Percentiles rank a stretch among this genome's conserved stretches.
Conservation (phyloP, 2,329 filamentous ascomycete genomes). For the Aureobasidium sp. region DNA sequence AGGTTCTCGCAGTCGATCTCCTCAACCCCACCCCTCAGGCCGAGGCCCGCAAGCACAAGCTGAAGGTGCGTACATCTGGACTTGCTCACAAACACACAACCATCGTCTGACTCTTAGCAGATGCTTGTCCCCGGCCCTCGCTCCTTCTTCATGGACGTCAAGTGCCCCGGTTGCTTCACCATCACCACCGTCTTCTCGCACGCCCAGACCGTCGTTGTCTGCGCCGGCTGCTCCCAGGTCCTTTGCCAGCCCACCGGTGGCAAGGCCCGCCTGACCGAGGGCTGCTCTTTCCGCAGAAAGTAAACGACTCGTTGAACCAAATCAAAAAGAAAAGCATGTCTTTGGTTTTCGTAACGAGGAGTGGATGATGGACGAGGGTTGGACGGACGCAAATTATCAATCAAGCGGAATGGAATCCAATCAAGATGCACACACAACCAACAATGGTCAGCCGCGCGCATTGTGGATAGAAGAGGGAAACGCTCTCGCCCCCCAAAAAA, state of each 20-base stretch:
- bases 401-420: slow-evolving; percentile 16
- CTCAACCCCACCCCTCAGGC: slow-evolving; percentile 97
- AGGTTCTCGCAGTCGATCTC: slow-evolving; percentile 99
- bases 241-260: slow-evolving; percentile 99
- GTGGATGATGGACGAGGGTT: slow-evolving; percentile 11
- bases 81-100: background rate
- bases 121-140: slow-evolving; percentile 85
- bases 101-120: slow-evolving; percentile 19
- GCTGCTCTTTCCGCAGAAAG: slow-evolving; percentile 99
- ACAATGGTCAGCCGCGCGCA: slow-evolving; percentile 16
- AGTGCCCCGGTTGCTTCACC: slow-evolving; percentile 99
- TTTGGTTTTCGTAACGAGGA: slow-evolving; percentile 17
- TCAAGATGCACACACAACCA: slow-evolving; percentile 15
- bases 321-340: slow-evolving; percentile 14
- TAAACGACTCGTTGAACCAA: slow-evolving; percentile 53
- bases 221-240: slow-evolving; percentile 98
- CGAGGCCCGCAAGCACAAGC: slow-evolving; percentile 99
- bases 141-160: slow-evolving; percentile 99
- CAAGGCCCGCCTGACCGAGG: slow-evolving; percentile 97
- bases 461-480: slow-evolving; percentile 24
- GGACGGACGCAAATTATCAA: slow-evolving; percentile 18
- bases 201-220: slow-evolving; percentile 99
- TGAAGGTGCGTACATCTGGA: slow-evolving; percentile 67
- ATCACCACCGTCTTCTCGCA: slow-evolving; percentile 99
- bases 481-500: slow-evolving; percentile 16